Evolutionary conservation across 345 rosid genomes (phyloP).

Genomic region (rapeseed (Brassica napus)): Da-Ae NC_063442.1:32259001-32259500

Average conservation of each 20-base stretch:
- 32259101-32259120: constrained; percentile 66
- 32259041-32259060: constrained; percentile 67
- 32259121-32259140: constrained; percentile 58
- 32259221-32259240: constrained; percentile 63
- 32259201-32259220: constrained; percentile 71
- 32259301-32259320: neutral
- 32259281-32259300: constrained; percentile 36
- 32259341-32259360: constrained; percentile 67
- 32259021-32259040: neutral
- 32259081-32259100: constrained; percentile 75
- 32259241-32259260: constrained; percentile 63
- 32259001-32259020: neutral
- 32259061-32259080: constrained; percentile 70
- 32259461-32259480: neutral
- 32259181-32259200: constrained; percentile 64
- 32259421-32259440: constrained; percentile 58
- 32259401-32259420: constrained; percentile 63
- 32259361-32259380: constrained; percentile 53
- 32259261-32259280: constrained; percentile 28
- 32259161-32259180: constrained; percentile 86
- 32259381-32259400: constrained; percentile 56
- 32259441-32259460: constrained; percentile 16
- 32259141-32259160: constrained; percentile 77
- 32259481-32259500: constrained; percentile 14
- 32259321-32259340: neutral